Evolutionary conservation across 495 filamentous ascomycete species (phyloP).

Genomic region (Penicillium flavigenum): DNA sequence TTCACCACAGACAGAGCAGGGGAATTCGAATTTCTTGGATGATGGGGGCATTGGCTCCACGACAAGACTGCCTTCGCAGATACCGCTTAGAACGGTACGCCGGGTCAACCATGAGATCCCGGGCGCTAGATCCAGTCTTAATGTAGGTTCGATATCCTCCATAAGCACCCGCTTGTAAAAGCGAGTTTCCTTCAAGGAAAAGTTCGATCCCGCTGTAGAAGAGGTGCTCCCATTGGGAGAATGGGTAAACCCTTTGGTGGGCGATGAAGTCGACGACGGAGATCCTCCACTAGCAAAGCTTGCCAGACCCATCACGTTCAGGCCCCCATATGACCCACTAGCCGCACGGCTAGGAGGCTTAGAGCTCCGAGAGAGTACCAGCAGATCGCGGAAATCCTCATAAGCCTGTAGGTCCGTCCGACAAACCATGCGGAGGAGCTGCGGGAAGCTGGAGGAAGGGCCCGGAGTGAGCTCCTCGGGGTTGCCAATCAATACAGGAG

Average conservation of each 20-base stretch:
- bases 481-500: slow-evolving; percentile 18
- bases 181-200: slow-evolving; percentile 78
- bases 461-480: slow-evolving; percentile 66
- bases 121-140: slow-evolving; percentile 83
- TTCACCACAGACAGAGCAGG: slow-evolving; percentile 90
- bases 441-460: slow-evolving; percentile 80
- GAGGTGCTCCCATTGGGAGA: slow-evolving; percentile 43
- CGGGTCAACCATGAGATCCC: slow-evolving; percentile 91
- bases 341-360: slow-evolving; percentile 61
- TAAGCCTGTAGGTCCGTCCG: slow-evolving; percentile 78
- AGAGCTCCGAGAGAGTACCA: slow-evolving; percentile 63
- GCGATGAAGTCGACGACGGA: slow-evolving; percentile 44
- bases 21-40: slow-evolving; percentile 59
- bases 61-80: slow-evolving; percentile 81
- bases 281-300: slow-evolving; percentile 47
- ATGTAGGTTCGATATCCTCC: slow-evolving; percentile 93
- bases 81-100: slow-evolving; percentile 74
- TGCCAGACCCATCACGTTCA: slow-evolving; percentile 62
- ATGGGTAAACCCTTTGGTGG: slow-evolving; percentile 39
- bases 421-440: slow-evolving; percentile 77
- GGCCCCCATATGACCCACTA: slow-evolving; percentile 65
- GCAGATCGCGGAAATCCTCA: slow-evolving; percentile 78
- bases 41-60: slow-evolving; percentile 79
- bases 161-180: slow-evolving; percentile 87
- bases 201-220: slow-evolving; percentile 37